Conservation (phyloP, 1,139 yeast genomes). For the Candida pseudocylindracea region DNA sequence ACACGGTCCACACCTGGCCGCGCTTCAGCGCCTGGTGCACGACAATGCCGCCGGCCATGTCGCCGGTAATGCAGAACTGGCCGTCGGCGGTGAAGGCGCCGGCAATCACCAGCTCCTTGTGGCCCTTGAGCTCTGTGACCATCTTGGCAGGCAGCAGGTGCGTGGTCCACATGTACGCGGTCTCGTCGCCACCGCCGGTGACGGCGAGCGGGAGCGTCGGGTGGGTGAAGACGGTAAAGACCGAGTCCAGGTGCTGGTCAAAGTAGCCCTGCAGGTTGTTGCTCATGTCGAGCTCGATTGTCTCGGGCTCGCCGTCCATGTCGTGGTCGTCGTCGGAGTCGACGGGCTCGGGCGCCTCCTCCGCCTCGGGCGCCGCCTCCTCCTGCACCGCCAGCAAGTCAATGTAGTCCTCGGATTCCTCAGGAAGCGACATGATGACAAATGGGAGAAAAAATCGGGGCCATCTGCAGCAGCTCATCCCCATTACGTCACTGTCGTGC, state of each 20-base stretch:
- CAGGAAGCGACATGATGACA: too few relatives aligned
- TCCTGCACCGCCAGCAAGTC: neutral
- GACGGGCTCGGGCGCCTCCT: conserved; percentile 13
- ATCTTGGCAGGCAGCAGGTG: conserved; percentile 65
- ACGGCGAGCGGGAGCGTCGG: conserved; percentile 63
- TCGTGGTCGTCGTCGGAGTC: conserved; percentile 3
- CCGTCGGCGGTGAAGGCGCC: conserved; percentile 79
- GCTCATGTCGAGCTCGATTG: conserved; percentile 38
- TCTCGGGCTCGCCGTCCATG: conserved; percentile 1
- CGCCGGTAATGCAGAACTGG: conserved; percentile 62
- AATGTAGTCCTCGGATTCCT: neutral
- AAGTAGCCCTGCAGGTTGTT: conserved; percentile 81
- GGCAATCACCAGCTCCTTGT: conserved; percentile 70
- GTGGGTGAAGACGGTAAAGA: conserved; percentile 58
- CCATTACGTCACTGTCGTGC: too few relatives aligned
- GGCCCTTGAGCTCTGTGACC: conserved; percentile 54
- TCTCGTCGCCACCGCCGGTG: conserved; percentile 81
- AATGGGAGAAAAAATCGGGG: too few relatives aligned
- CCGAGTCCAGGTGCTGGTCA: conserved; percentile 71
- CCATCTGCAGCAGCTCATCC: too few relatives aligned
- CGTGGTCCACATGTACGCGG: conserved; percentile 81
- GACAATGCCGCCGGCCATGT: conserved; percentile 76
- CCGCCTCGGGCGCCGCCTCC: conserved; percentile 6
- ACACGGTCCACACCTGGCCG: conserved; percentile 63
- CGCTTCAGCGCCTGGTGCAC: conserved; percentile 50